phyloP scores from a whole-genome alignment of 148 eudicot species.

The Fagopyrum tataricum region DNA sequence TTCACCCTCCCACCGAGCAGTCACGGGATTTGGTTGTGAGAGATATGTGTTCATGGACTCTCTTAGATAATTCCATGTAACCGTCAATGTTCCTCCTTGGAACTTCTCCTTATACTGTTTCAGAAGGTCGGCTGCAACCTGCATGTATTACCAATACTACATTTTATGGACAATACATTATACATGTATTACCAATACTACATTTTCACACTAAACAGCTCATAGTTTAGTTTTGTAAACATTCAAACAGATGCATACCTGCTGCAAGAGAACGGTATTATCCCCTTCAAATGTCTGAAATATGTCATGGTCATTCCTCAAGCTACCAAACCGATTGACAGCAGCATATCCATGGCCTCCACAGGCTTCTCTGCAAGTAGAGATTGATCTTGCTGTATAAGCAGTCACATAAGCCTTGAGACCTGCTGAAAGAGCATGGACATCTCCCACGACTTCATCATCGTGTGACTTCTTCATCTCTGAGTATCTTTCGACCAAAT shows the following conservation, averaged over 20 bases:
- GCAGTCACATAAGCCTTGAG: slow-evolving; percentile 91
- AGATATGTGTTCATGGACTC: slow-evolving; percentile 92
- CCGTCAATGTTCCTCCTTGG: slow-evolving; percentile 69
- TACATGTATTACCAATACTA: no score
- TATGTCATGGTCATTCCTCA: slow-evolving; percentile 96
- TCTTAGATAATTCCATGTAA: slow-evolving; percentile 94
- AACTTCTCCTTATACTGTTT: slow-evolving; percentile 88
- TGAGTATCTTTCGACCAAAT: slow-evolving; percentile 73
- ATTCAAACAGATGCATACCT: slow-evolving; percentile 33
- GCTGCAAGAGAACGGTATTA: slow-evolving; percentile 91
- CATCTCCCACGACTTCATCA: slow-evolving; percentile 70
- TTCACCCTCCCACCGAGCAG: slow-evolving; percentile 89
- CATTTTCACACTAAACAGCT: no score
- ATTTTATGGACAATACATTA: no score
- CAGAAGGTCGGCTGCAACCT: slow-evolving; percentile 90
- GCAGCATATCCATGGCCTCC: slow-evolving; percentile 99
- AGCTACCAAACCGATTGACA: slow-evolving; percentile 83
- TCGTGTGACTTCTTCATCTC: slow-evolving; percentile 88
- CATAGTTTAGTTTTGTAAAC: no score
- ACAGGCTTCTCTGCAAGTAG: slow-evolving; percentile 89
- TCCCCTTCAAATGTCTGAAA: slow-evolving; percentile 99
- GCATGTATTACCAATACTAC: background rate
- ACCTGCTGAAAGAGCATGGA: slow-evolving; percentile 90
- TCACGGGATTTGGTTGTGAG: slow-evolving; percentile 86
- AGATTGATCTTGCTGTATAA: slow-evolving; percentile 71